A percentile compares a stretch with the other conserved stretches of the same genome.
Evolutionary conservation across 1,139 yeast species (phyloP).

Genomic region (Chernovozyma aurita): DNA sequence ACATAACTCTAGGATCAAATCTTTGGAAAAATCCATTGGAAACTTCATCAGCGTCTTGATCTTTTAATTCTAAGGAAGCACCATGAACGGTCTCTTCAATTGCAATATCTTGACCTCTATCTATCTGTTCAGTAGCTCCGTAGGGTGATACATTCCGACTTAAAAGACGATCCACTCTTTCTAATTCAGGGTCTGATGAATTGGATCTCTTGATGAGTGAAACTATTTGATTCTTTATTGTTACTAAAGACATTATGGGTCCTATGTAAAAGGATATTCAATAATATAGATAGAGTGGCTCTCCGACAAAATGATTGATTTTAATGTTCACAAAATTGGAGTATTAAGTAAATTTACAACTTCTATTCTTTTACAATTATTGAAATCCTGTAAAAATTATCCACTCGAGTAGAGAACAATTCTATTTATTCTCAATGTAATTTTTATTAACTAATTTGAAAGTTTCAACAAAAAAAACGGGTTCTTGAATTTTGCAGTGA

Average conservation of each 20-base stretch:
- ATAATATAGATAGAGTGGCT: too few species aligned
- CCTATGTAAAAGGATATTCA: too few species aligned
- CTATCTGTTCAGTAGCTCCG: conserved; percentile 31
- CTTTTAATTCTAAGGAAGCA: conserved; percentile 18
- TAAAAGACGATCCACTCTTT: conserved; percentile 31
- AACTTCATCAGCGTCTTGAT: conserved; percentile 20
- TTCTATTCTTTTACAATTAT: too few species aligned
- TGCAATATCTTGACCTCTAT: conserved; percentile 34
- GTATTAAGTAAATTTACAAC: too few species aligned
- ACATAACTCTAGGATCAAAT: conserved; percentile 71
- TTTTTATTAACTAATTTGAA: too few species aligned
- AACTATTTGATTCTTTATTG: conserved; percentile 33
- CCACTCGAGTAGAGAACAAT: too few species aligned
- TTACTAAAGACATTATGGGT: conserved; percentile 38
- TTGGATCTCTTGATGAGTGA: conserved; percentile 18
- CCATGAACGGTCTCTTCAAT: conserved; percentile 36
- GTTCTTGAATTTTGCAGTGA: too few species aligned
- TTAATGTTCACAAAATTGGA: too few species aligned
- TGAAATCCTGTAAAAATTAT: too few species aligned
- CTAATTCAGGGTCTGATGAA: conserved; percentile 28
- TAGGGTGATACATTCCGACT: conserved; percentile 33
- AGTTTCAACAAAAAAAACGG: too few species aligned
- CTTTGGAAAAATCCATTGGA: conserved; percentile 34
- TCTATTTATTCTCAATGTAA: too few species aligned
- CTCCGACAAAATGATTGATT: too few species aligned